Evolutionary conservation across 208 protist genomes (phyloP).

Genomic region (Trypanosoma conorhini): DNA sequence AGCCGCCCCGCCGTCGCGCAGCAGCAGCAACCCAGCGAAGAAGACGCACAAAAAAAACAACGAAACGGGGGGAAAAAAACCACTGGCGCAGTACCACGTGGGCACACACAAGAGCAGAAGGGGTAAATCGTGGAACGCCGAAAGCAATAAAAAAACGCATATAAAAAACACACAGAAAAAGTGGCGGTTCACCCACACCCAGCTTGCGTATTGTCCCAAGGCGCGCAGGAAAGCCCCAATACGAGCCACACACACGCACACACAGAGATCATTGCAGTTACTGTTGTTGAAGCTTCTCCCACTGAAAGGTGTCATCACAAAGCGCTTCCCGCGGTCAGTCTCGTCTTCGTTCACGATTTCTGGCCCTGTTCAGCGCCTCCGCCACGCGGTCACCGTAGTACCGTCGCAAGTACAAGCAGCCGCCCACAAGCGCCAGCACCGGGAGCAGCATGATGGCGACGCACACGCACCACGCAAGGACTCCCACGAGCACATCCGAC

Average conservation of each 20-base stretch:
- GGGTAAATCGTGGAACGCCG: too few relatives aligned
- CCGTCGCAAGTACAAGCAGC: slow-evolving; percentile 35
- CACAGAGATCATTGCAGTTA: too few relatives aligned
- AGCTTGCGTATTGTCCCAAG: too few relatives aligned
- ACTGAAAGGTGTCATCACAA: neutral
- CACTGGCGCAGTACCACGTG: too few relatives aligned
- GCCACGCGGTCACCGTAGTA: slow-evolving; percentile 38
- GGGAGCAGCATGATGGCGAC: slow-evolving; percentile 71
- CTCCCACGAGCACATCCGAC: slow-evolving; percentile 52
- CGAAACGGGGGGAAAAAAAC: too few relatives aligned
- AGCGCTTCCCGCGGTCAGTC: neutral
- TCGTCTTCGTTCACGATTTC: slow-evolving; percentile 7
- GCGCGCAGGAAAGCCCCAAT: too few relatives aligned
- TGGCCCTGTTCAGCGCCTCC: slow-evolving; percentile 30
- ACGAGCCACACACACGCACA: too few relatives aligned
- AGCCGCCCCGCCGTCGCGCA: too few relatives aligned
- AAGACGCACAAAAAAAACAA: neutral
- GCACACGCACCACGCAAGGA: slow-evolving; percentile 55
- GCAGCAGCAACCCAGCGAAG: neutral
- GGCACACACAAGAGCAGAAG: too few relatives aligned
- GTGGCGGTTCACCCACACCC: too few relatives aligned
- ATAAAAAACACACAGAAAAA: too few relatives aligned
- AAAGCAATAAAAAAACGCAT: too few relatives aligned
- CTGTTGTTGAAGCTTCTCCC: neutral
- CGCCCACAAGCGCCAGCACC: slow-evolving; percentile 44